Evolutionary conservation across 2,329 filamentous ascomycete species (phyloP), one percentile per base, ranked within the genome.

Genomic region (Pyrenophora seminiperda): DNA sequence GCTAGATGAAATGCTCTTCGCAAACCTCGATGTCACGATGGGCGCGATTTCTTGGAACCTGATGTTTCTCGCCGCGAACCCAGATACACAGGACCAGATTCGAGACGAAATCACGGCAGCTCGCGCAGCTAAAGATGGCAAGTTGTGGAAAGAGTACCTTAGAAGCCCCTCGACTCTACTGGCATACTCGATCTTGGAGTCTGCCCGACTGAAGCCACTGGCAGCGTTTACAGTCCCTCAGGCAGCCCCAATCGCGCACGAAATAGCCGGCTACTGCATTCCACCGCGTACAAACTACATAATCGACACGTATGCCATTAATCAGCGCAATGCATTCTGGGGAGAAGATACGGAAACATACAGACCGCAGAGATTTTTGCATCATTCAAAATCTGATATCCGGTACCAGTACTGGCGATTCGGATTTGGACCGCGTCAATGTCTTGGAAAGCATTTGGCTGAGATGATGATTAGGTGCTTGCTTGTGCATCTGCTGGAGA

Each of bases 21-120:
- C 75, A 4, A 79, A 80, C 50, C 64, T 80, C 1, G 77, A 80
- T 43, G 77, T 79, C 4, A 78, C 75, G 0, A 70, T 68, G 1
- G 72, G 74, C 11, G 74, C 58, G 2, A 47, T 79, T 0, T 73
- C 74, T 0, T 80, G 77, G 76, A 73, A 68, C 32, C 48, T 76
- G 0, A 57, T 78, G 1, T 73, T 76, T 31, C 60, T 80, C 0
- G 76, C 76, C 1, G 59, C 62, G 3, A 43, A 75, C 40, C 62
- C 50, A 1, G 56, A 65, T 3, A 51, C 62, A 3, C 73, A 77
- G 50, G 51, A 47, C 7, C 38, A 59, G 18, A 36, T 76, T 1
- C 50, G 58, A 3, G 19, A 30, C 18, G 14, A 37, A 24, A 7
- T 20, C 13, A 13, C 7, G 14, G 31, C 18, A 22, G 30, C 24